Percentiles rank a stretch among this genome's conserved stretches.
Conservation (phyloP, 345 rosid species). For the Citrus cavaleriei region DNA sequence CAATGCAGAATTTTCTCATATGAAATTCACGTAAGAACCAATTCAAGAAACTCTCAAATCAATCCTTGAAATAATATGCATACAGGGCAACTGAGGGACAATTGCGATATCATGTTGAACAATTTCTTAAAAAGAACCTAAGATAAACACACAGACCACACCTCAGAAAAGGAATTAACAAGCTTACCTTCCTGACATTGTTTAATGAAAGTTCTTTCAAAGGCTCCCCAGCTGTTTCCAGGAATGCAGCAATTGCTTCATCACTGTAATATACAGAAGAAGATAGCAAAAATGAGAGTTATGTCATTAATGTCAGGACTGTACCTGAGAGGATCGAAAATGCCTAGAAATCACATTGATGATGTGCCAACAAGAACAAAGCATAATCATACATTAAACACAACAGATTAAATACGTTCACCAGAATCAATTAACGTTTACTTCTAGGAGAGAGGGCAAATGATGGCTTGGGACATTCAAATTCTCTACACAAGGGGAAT, state of each 20-base stretch:
- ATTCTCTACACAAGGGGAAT: neutral
- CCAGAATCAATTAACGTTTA: neutral
- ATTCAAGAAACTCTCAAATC: neutral
- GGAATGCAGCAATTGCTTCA: constrained; percentile 88
- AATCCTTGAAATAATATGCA: neutral
- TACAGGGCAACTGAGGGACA: neutral
- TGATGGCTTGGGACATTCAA: neutral
- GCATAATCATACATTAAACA: neutral
- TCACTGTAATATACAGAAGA: constrained; percentile 42
- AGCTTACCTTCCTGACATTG: constrained; percentile 60
- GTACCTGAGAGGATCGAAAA: neutral
- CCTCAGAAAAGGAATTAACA: neutral
- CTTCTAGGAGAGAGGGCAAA: neutral
- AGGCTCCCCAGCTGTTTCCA: constrained; percentile 67
- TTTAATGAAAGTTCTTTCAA: constrained; percentile 69
- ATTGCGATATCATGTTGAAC: neutral
- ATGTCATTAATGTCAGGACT: neutral
- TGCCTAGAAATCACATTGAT: neutral
- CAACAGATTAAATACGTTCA: neutral
- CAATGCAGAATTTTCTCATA: neutral
- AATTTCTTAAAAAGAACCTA: neutral
- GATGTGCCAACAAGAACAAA: neutral
- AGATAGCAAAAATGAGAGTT: neutral
- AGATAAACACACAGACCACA: neutral
- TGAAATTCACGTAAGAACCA: neutral